A percentile compares a stretch with the other conserved stretches of the same genome.
phyloP scores from a whole-genome alignment of 2,329 filamentous ascomycete species.

The Fusarium miscanthi region DNA sequence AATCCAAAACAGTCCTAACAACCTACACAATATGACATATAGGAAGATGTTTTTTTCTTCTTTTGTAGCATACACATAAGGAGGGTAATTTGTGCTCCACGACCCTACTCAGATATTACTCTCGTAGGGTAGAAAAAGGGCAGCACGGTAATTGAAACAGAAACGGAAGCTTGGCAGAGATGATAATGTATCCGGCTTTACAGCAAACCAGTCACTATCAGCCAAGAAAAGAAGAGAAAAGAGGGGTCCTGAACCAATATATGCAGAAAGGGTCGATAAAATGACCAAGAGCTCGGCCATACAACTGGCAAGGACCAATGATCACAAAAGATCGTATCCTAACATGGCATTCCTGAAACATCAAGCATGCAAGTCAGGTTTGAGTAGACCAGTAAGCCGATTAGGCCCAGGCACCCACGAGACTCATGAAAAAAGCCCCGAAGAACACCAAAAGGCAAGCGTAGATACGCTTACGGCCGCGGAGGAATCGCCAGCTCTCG shows the following conservation, averaged over 20 bases:
- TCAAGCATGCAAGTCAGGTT: not conserved
- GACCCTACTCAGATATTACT: not conserved
- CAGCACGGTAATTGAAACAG: not conserved
- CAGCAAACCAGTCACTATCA: not conserved
- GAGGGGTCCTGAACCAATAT: not conserved
- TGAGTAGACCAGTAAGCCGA: constrained; percentile 20
- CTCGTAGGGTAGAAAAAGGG: not conserved
- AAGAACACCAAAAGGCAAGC: constrained; percentile 68
- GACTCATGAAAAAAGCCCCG: constrained; percentile 71
- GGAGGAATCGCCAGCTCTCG: constrained; percentile 68
- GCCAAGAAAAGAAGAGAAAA: not conserved
- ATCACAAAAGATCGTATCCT: not conserved
- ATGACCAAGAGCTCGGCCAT: not conserved
- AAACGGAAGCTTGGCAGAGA: not conserved
- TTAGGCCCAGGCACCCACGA: constrained; percentile 72
- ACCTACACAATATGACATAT: not conserved
- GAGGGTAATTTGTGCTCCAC: not conserved
- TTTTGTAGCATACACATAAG: not conserved
- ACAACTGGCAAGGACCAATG: not conserved
- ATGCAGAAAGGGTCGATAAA: not conserved
- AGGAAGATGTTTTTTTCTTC: not conserved
- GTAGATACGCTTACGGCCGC: constrained; percentile 62
- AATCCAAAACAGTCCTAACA: not conserved
- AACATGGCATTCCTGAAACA: not conserved
- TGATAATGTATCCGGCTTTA: not conserved